phyloP scores from a whole-genome alignment of 306 rosid species.

The Dalbergia cultrata region DNA sequence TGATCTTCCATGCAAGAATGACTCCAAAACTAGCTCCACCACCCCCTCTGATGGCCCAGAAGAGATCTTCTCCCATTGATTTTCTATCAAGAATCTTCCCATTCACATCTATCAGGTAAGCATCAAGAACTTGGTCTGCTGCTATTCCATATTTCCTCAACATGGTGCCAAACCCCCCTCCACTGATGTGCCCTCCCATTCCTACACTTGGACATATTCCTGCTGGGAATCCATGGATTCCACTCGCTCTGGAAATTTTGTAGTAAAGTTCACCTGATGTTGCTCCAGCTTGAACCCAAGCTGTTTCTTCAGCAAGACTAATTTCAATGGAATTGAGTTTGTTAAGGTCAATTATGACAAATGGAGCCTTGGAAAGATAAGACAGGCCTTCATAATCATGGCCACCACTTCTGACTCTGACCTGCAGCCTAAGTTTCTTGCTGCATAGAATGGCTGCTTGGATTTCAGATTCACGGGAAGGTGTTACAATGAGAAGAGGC shows the following conservation, averaged over 20 bases:
- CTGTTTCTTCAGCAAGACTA: constrained; percentile 54
- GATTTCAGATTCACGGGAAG: constrained; percentile 60
- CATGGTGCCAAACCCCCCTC: constrained; percentile 60
- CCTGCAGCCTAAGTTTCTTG: constrained; percentile 49
- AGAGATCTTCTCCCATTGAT: constrained; percentile 68
- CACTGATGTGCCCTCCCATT: constrained; percentile 69
- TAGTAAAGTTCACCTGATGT: constrained; percentile 69
- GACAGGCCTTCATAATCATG: constrained; percentile 71
- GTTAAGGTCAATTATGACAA: constrained; percentile 57
- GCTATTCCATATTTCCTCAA: constrained; percentile 66
- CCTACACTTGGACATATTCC: constrained; percentile 66
- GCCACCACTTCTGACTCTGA: constrained; percentile 67
- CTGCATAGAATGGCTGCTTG: constrained; percentile 59
- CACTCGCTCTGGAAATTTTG: constrained; percentile 51
- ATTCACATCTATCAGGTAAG: constrained; percentile 52
- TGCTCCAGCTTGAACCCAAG: constrained; percentile 72
- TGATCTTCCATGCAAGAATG: constrained; percentile 65
- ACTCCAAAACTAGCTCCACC: constrained; percentile 69
- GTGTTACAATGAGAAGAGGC: constrained; percentile 57
- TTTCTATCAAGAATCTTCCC: constrained; percentile 57
- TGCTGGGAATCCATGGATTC: constrained; percentile 58
- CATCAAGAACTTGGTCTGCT: constrained; percentile 68
- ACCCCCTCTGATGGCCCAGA: constrained; percentile 82
- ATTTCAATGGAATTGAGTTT: constrained; percentile 45
- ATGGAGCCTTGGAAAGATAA: constrained; percentile 42